A percentile compares a stretch with the other conserved stretches of the same genome.
Conservation (phyloP, 352 stramenopile species). For the Phytophthora capsici region DNA sequence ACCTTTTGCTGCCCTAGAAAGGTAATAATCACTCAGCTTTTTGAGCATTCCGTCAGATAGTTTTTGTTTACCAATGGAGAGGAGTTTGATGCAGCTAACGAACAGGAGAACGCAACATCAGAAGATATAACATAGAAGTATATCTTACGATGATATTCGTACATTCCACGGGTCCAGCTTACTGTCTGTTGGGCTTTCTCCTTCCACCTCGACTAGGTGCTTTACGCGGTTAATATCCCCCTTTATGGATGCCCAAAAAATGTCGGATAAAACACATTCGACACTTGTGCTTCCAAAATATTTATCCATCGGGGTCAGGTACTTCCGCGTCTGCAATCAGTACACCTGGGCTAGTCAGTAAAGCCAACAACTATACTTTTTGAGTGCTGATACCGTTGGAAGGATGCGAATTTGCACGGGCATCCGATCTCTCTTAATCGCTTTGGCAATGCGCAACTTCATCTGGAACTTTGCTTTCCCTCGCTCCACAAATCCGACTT, state of each 20-base stretch:
- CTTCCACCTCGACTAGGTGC: conserved; percentile 68
- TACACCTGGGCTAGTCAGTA: too few relatives aligned
- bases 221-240: conserved; percentile 61
- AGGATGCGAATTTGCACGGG: conserved; percentile 74
- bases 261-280: conserved; percentile 63
- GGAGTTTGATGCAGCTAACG: conserved; percentile 68
- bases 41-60: too few relatives aligned
- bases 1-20: conserved; percentile 71
- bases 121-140: too few relatives aligned
- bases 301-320: conserved; percentile 63
- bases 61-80: conserved; percentile 60
- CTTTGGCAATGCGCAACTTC: conserved; percentile 53
- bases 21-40: background rate
- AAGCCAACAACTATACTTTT: background rate
- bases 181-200: conserved; percentile 48
- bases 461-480: conserved; percentile 67
- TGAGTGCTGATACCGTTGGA: conserved; percentile 36
- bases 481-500: conserved; percentile 53
- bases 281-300: conserved; percentile 65
- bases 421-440: conserved; percentile 66
- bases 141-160: background rate
- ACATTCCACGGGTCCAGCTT: conserved; percentile 76
- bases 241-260: conserved; percentile 76
- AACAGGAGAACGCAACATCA: too few relatives aligned
- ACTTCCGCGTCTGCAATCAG: conserved; percentile 41